These are phyloP conservation scores for Wickerhamiella australiensis DNA, from an alignment of 805 yeast species.

Conservation along the genomic window DNA sequence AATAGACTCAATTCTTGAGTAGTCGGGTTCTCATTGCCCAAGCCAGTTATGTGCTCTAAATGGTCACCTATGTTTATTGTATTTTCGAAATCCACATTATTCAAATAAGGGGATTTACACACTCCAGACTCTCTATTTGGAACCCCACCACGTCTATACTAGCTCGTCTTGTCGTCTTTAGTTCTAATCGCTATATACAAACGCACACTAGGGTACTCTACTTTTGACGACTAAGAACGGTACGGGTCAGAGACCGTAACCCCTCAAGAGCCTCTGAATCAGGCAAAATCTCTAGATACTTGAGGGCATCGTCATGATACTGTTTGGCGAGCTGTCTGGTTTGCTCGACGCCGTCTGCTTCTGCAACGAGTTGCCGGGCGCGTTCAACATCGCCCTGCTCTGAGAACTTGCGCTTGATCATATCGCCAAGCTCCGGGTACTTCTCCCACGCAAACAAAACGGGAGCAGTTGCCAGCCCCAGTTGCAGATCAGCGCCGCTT, in stretches of 20 bases:
- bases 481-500: constrained; percentile 83
- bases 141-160: too few relatives aligned
- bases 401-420: constrained; percentile 73
- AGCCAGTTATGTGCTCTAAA: too few relatives aligned
- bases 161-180: not conserved
- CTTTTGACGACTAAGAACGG: constrained; percentile 55
- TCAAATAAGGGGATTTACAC: too few relatives aligned
- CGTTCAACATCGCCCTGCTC: constrained; percentile 70
- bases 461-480: constrained; percentile 96
- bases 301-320: constrained; percentile 65
- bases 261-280: constrained; percentile 85
- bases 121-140: too few relatives aligned
- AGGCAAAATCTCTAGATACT: constrained; percentile 57
- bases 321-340: constrained; percentile 66
- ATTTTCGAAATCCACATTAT: too few relatives aligned
- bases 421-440: constrained; percentile 69
- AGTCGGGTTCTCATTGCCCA: too few relatives aligned
- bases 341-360: constrained; percentile 60
- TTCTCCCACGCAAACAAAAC: constrained; percentile 88
- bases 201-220: not conserved
- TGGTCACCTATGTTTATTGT: too few relatives aligned
- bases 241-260: constrained; percentile 68
- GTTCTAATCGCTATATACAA: not conserved
- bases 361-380: constrained; percentile 64
- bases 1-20: too few relatives aligned